Conservation (phyloP, 2,329 filamentous ascomycete genomes). For the Calcarisporium arbuscula region DNA sequence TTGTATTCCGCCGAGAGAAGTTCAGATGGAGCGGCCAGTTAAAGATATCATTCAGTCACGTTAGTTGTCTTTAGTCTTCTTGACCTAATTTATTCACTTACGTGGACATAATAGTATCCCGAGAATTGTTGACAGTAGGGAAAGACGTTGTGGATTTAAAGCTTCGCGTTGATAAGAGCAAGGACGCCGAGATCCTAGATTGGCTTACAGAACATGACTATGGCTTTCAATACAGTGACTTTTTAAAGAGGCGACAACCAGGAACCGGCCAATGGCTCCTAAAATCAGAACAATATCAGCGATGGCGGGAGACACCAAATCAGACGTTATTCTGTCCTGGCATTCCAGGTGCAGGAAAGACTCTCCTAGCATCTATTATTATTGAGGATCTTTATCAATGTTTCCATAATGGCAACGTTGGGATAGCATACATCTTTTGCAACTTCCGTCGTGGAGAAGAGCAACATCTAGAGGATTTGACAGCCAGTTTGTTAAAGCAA, state of each 20-base stretch:
- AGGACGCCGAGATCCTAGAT: not conserved
- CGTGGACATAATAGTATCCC: too few relatives aligned
- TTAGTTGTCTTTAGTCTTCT: too few relatives aligned
- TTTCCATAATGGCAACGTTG: not conserved
- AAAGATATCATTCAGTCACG: too few relatives aligned
- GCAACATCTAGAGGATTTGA: constrained; percentile 17
- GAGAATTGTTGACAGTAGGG: too few relatives aligned
- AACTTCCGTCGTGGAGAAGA: constrained; percentile 20
- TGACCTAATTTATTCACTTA: too few relatives aligned
- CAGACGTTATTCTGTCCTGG: constrained; percentile 1
- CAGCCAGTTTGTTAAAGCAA: constrained; percentile 26
- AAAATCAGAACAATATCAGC: not conserved
- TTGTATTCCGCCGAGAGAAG: too few relatives aligned
- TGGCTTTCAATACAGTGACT: not conserved
- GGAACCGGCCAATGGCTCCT: constrained; percentile 1
- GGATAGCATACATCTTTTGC: constrained; percentile 11
- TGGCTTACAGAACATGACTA: not conserved
- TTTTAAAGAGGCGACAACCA: not conserved
- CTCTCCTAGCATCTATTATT: not conserved
- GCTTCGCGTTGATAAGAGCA: too few relatives aligned
- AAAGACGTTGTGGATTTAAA: too few relatives aligned
- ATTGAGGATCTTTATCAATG: not conserved
- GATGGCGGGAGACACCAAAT: not conserved
- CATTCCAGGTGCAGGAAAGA: too few relatives aligned
- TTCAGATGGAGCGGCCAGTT: too few relatives aligned